Conservation (phyloP, 2,329 filamentous ascomycete genomes). For the Tolypocladium pustulatum region DNA sequence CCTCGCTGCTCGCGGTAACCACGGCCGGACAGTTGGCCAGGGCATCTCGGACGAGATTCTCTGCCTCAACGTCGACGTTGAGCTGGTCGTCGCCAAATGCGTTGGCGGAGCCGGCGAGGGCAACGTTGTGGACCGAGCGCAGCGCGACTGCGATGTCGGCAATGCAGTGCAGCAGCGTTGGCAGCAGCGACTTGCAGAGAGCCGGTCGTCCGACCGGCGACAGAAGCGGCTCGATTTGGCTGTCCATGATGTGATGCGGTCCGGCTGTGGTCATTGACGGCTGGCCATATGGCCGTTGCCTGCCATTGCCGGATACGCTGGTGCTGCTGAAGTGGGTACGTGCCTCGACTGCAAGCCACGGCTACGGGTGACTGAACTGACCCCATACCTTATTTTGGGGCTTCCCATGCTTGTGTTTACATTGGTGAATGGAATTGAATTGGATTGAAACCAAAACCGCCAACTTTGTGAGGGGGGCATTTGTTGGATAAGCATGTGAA, state of each 20-base stretch:
- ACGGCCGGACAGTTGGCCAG: slow-evolving; percentile 34
- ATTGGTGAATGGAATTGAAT: not conserved
- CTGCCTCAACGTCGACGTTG: slow-evolving; percentile 45
- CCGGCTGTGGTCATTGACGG: not conserved
- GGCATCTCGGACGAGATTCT: slow-evolving; percentile 33
- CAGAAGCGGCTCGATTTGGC: not conserved
- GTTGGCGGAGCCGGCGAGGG: slow-evolving; percentile 39
- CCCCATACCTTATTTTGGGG: too few species aligned
- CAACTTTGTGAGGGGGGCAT: too few species aligned
- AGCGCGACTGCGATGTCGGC: slow-evolving; percentile 33
- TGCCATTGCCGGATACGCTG: not conserved
- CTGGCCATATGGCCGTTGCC: not conserved
- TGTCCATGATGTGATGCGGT: not conserved
- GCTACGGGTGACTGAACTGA: not conserved
- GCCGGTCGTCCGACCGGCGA: slow-evolving; percentile 3
- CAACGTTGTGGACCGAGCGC: slow-evolving; percentile 32
- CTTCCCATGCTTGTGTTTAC: too few species aligned
- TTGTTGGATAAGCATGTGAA: not conserved
- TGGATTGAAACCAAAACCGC: not conserved
- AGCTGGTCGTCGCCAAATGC: slow-evolving; percentile 49
- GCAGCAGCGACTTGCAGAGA: slow-evolving; percentile 35
- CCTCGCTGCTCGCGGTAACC: slow-evolving; percentile 46
- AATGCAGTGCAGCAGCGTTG: slow-evolving; percentile 34
- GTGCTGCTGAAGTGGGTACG: not conserved
- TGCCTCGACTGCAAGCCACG: not conserved